Evolutionary conservation across 1,139 yeast genomes (phyloP).

Genomic region (Kurtzmaniella quercitrusa): DNA sequence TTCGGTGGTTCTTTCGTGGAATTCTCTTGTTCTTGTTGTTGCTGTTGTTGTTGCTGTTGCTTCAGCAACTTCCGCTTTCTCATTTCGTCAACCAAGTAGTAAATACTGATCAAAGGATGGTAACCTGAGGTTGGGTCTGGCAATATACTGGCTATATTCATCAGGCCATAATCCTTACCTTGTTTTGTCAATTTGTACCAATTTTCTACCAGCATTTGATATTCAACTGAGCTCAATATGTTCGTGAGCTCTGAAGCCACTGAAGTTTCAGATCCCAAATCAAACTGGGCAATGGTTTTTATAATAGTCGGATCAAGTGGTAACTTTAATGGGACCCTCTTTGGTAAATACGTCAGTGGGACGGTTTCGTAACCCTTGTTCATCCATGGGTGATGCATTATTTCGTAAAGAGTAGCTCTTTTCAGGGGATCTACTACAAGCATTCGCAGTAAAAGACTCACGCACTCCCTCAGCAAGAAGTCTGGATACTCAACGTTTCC

Average conservation of each 20-base stretch:
- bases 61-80: slow-evolving; percentile 62
- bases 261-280: slow-evolving; percentile 67
- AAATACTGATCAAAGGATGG: slow-evolving; percentile 85
- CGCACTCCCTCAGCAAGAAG: slow-evolving; percentile 75
- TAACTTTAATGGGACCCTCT: slow-evolving; percentile 65
- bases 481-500: slow-evolving; percentile 92
- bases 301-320: slow-evolving; percentile 74
- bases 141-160: slow-evolving; percentile 35
- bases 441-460: slow-evolving; percentile 83
- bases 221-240: slow-evolving; percentile 64
- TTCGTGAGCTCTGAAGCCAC: slow-evolving; percentile 54
- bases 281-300: slow-evolving; percentile 72
- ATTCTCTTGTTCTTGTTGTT: slow-evolving; percentile 13
- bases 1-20: slow-evolving; percentile 5
- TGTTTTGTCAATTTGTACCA: slow-evolving; percentile 54
- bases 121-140: slow-evolving; percentile 86
- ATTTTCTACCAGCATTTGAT: slow-evolving; percentile 58
- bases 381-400: slow-evolving; percentile 94
- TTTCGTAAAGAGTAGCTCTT: slow-evolving; percentile 77
- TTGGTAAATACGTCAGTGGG: slow-evolving; percentile 70
- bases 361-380: slow-evolving; percentile 77
- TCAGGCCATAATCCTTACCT: slow-evolving; percentile 41
- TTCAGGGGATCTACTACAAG: slow-evolving; percentile 82
- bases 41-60: slow-evolving; percentile 33
- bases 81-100: slow-evolving; percentile 84